Evolutionary conservation across 805 yeast genomes (phyloP), one percentile per base, ranked within the genome.

Genomic region (Metschnikowia reukaufii): DNA sequence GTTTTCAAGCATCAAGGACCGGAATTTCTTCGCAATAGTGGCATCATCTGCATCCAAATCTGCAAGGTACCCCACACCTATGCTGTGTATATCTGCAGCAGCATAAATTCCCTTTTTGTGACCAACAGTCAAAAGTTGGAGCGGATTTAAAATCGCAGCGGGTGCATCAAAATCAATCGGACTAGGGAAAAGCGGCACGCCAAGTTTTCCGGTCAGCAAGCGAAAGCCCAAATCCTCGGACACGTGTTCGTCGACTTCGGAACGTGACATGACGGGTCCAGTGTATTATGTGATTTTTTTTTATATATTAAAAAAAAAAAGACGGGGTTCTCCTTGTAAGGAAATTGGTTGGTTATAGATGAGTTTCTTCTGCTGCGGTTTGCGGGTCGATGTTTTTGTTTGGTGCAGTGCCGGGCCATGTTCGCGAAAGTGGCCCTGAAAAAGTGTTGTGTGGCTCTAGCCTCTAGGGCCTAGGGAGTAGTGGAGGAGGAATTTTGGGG

Each of bases 171-270:
- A 43, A 62, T 66, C 61, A 50, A 73, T 15, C 68, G 76, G 42
- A 61, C 45, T 16, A 47, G 52, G 52, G 21, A 60, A 56, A 2
- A 61, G 49, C n/a, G 30, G 40, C 17, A 51, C 37, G 1, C 75
- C 78, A 13, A 63, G 56, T 42, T 60, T 68, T 10, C 52, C 49
- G 6, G 65, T 49, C n/a, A 70, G 73, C 16, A 75, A 54, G 29
- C 70, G 73, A 63, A 75, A 77, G 5, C 80, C 80, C 48, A 72
- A 65, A 52, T 73, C 76, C 48, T 73, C 76, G 4, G 76, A 66
- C 5, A 57, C 39, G 6, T 36, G 27, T 42, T 55, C 59, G 21
- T 49, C 52, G 6, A 54, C 42, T 27, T 54, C 57, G 18, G 32
- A 40, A 21, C 44, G 38, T 29, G 42, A 15, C 49, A 45, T 45